Base-by-base conservation (phyloP, 768 basidiomycete species). In the Fistulinella prunicolor region DNA sequence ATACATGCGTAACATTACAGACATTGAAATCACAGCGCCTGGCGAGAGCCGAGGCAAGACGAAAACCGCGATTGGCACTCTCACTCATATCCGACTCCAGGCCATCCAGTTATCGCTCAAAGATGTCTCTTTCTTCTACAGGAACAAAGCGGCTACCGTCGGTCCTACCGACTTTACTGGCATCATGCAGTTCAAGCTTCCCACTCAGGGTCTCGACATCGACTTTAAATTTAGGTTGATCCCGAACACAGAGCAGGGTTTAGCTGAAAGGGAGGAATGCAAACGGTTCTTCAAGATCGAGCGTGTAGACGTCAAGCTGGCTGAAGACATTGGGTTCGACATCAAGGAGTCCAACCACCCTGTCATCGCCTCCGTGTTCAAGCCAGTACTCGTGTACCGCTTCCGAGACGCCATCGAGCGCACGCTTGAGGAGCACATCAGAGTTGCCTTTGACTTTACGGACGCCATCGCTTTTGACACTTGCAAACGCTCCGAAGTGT, bases 81-180 rank as follows among this genome's bases (percentile, higher is more conserved):
- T 85, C 49, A 87, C 84, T 0, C 83, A 84, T 38, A 72, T 87
- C 34, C 79, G 77, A 41, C 66, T 82, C 20, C 81, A 84, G 50
- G 86, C 82, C 1, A 63, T 89, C 0, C 84, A 85, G 54, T 73
- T 89, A 24, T 58, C 69, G 9, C 75, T 88, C 38, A 68, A 73
- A 49, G 80, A 88, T 26, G 77, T 89, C 0, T 86, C 86, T 1
- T 89, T 89, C 71, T 88, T 77, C 65, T 88, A 85, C 65, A 76
- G 74, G 30, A 85, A 89, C 65, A 81, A 84, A 57, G 68, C 64
- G 2, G 69, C 79, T 4, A 66, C 72, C 4, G 47, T 85, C 36
- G 74, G 78, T 0, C 83, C 83, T 0, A 67, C 65, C 42, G 77
- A 82, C 42, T 80, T 79, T 62, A 81, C 76, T 1, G 86, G 86